Evolutionary conservation across 345 rosid species (phyloP).

Genomic region (Clarkia xantiana): DNA sequence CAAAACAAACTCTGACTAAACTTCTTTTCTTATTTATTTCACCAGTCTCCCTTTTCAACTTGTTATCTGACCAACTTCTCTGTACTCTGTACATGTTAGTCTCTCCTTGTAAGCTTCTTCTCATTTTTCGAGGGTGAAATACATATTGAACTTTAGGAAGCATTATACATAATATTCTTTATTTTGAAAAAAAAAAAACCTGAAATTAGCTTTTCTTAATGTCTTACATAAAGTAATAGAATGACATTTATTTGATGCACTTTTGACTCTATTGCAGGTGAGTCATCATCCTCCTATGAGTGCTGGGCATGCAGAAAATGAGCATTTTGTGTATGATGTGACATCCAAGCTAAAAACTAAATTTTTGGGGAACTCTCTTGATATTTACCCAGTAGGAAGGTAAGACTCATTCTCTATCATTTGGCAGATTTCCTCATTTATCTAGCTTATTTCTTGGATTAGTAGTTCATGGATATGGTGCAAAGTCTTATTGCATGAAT

Average conservation of each 20-base stretch:
- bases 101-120: too few relatives aligned
- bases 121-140: too few relatives aligned
- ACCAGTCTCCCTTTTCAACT: not conserved
- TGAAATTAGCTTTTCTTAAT: too few relatives aligned
- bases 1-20: not conserved
- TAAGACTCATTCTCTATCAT: constrained; percentile 5
- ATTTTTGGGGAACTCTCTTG: constrained; percentile 60
- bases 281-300: constrained; percentile 95
- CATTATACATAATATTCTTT: too few relatives aligned
- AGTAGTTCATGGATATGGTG: too few relatives aligned
- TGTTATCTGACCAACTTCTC: not conserved
- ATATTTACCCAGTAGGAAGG: constrained; percentile 70
- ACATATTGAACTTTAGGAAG: too few relatives aligned
- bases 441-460: too few relatives aligned
- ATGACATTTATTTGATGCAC: not conserved
- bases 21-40: not conserved
- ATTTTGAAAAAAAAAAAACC: too few relatives aligned
- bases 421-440: too few relatives aligned
- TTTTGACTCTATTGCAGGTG: constrained; percentile 33
- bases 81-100: too few relatives aligned
- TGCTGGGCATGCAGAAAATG: constrained; percentile 87
- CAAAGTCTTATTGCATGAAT: too few relatives aligned
- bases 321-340: constrained; percentile 66
- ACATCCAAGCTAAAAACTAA: constrained; percentile 85
- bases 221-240: not conserved